Conservation (phyloP, 441 rosid genomes). For the Breynia disticha region DNA sequence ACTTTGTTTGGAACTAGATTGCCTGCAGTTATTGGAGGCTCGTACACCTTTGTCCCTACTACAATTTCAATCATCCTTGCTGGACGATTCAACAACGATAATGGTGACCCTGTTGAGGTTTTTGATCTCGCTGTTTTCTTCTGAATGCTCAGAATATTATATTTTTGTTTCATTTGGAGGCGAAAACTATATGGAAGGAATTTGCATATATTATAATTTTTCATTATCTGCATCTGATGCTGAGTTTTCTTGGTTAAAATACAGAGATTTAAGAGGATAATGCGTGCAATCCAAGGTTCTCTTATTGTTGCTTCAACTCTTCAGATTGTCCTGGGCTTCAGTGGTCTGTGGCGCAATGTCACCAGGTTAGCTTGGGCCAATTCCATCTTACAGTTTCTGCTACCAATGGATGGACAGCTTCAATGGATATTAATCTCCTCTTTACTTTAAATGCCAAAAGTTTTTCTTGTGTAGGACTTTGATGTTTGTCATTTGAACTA, state of each 20-base stretch:
- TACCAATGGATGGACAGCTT: background rate
- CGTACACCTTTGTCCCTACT: slow-evolving; percentile 80
- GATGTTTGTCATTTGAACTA: too few relatives aligned
- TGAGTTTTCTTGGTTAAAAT: slow-evolving; percentile 10
- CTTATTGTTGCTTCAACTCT: slow-evolving; percentile 89
- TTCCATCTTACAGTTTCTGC: slow-evolving; percentile 4
- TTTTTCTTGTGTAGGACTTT: too few relatives aligned
- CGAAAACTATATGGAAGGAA: too few relatives aligned
- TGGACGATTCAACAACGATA: slow-evolving; percentile 62
- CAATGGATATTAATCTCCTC: background rate
- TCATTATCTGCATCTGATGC: too few relatives aligned
- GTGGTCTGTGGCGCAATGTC: slow-evolving; percentile 97
- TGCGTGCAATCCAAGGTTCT: slow-evolving; percentile 92
- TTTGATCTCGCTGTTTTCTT: slow-evolving; percentile 16
- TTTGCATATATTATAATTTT: too few relatives aligned
- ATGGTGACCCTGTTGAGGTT: slow-evolving; percentile 66
- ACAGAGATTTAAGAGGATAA: slow-evolving; percentile 72
- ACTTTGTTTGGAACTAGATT: slow-evolving; percentile 65
- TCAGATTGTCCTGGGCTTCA: slow-evolving; percentile 92
- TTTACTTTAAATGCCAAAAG: background rate
- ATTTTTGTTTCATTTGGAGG: background rate
- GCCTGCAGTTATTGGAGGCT: slow-evolving; percentile 88
- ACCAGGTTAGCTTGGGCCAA: slow-evolving; percentile 41
- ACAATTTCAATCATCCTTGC: slow-evolving; percentile 85
- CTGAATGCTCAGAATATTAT: background rate